These are phyloP conservation scores for Boeremia exigua DNA, from an alignment of 2,329 filamentous ascomycete species.

Conservation along the genomic window DNA sequence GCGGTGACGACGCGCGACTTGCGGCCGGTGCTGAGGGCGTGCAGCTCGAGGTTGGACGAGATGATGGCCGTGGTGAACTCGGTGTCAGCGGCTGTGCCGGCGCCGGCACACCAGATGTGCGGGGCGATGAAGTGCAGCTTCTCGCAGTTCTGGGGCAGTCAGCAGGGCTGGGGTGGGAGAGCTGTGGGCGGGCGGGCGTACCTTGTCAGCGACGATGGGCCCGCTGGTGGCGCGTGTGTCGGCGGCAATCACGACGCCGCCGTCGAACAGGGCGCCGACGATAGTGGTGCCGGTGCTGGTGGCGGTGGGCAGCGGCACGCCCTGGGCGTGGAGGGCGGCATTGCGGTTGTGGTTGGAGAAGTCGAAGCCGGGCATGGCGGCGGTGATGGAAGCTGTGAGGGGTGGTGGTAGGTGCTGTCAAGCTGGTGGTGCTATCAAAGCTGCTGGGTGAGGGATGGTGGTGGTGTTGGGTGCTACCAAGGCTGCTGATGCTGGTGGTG, in stretches of 20 bases:
- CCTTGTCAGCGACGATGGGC: constrained; percentile 98
- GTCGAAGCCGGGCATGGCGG: constrained; percentile 75
- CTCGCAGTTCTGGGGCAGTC: constrained; percentile 79
- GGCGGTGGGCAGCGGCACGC: constrained; percentile 93
- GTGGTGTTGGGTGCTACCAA: too few species aligned
- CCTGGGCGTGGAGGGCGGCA: constrained; percentile 89
- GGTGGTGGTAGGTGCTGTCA: background rate
- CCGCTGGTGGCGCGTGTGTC: constrained; percentile 97
- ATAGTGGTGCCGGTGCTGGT: constrained; percentile 99
- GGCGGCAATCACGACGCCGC: constrained; percentile 97
- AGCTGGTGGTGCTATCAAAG: background rate
- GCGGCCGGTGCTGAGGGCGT: constrained; percentile 93
- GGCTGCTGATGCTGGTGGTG: too few species aligned
- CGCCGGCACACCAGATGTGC: constrained; percentile 98
- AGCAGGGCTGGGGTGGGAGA: background rate
- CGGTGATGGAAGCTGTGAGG: background rate
- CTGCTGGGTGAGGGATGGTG: too few species aligned
- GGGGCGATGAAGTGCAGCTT: constrained; percentile 99
- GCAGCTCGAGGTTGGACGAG: constrained; percentile 97
- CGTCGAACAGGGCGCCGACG: constrained; percentile 95
- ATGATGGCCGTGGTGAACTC: constrained; percentile 99
- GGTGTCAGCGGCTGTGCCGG: constrained; percentile 95
- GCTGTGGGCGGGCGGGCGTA: constrained; percentile 36
- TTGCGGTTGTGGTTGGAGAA: constrained; percentile 99
- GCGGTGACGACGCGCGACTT: constrained; percentile 97